Conservation (phyloP, 2,329 filamentous ascomycete species). For the Elsinoe necatrix region DNA sequence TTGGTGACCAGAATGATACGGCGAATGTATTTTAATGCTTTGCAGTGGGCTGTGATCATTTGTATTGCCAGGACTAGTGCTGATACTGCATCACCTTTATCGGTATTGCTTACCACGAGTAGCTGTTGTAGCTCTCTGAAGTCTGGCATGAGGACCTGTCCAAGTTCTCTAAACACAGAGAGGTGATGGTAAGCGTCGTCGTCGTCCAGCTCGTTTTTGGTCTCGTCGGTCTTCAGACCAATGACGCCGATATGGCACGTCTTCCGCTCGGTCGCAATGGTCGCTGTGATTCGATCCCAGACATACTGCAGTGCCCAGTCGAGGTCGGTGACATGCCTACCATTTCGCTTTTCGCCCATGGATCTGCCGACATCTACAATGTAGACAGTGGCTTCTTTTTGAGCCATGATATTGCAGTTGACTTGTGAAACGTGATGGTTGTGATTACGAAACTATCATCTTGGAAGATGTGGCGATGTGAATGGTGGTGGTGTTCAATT, state of each 20-base stretch:
- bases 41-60: constrained; percentile 74
- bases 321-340: constrained; percentile 68
- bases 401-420: constrained; percentile 54
- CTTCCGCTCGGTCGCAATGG: constrained; percentile 63
- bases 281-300: constrained; percentile 83
- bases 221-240: constrained; percentile 70
- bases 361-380: constrained; percentile 79
- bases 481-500: not conserved
- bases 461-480: not conserved
- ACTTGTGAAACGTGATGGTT: no score
- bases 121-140: constrained; percentile 55
- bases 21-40: constrained; percentile 70
- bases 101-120: constrained; percentile 59
- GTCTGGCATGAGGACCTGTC: constrained; percentile 62
- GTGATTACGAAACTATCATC: not conserved
- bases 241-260: constrained; percentile 70
- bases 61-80: constrained; percentile 77
- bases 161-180: constrained; percentile 55
- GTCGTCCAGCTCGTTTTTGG: constrained; percentile 56
- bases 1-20: constrained; percentile 82
- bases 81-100: constrained; percentile 72
- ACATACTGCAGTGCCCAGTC: constrained; percentile 87
- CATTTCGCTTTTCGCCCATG: constrained; percentile 67
- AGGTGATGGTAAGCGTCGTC: constrained; percentile 75
- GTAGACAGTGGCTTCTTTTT: constrained; percentile 89